phyloP scores from a whole-genome alignment of 2,329 filamentous ascomycete genomes.

The Madurella fahalii region DNA sequence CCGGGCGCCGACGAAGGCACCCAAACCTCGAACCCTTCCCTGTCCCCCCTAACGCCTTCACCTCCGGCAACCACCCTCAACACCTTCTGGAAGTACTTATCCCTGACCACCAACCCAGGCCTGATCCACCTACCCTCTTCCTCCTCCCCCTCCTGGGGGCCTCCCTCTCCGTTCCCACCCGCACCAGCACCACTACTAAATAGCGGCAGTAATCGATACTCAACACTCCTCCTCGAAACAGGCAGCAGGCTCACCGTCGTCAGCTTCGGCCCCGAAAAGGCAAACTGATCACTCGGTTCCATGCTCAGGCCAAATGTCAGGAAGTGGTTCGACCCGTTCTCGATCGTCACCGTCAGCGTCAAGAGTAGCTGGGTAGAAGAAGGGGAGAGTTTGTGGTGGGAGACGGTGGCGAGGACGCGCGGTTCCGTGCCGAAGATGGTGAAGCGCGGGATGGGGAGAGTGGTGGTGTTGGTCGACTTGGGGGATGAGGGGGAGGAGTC shows the following conservation, averaged over 20 bases:
- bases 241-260: conserved; percentile 77
- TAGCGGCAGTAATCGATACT: conserved; percentile 70
- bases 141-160: conserved; percentile 43
- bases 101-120: conserved; percentile 72
- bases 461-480: conserved; percentile 54
- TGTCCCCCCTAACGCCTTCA: conserved; percentile 70
- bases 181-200: conserved; percentile 43
- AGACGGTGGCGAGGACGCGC: conserved; percentile 65
- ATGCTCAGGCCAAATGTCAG: conserved; percentile 88
- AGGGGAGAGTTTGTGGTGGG: conserved; percentile 34
- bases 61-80: conserved; percentile 70
- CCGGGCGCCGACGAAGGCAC: conserved; percentile 38
- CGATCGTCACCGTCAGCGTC: conserved; percentile 61
- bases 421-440: conserved; percentile 80
- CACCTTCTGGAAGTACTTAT: conserved; percentile 91
- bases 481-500: conserved; percentile 16
- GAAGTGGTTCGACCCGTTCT: conserved; percentile 93
- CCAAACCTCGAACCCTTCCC: conserved; percentile 62
- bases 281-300: conserved; percentile 90
- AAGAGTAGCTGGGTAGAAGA: conserved; percentile 33
- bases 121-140: conserved; percentile 68
- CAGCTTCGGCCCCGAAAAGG: conserved; percentile 84
- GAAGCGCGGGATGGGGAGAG: conserved; percentile 73
- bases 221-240: conserved; percentile 67
- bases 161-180: background rate